Evolutionary conservation across 2,329 filamentous ascomycete species (phyloP), one percentile per base, ranked within the genome.

Genomic region (Paecilomyces variotii): DNA sequence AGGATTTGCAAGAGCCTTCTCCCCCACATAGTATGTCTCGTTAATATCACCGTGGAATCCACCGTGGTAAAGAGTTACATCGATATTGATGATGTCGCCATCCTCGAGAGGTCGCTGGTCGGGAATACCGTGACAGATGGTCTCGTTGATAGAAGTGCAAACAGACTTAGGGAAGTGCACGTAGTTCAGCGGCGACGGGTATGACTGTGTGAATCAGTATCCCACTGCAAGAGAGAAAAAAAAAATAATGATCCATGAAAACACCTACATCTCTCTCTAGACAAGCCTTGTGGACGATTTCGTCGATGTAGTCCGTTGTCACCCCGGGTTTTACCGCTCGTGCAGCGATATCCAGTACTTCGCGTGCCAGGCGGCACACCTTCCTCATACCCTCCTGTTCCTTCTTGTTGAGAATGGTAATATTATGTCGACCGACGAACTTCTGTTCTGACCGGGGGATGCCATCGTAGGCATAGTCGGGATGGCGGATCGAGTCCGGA

Each of bases 91-190:
- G 64, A 99, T 97, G 69, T 99, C 94, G 62, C 94, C 94, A 66
- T 99, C 93, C 63, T 91, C 77, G 1, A 99, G 82, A 6, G 89
- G 81, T 57, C 94, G 86, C 73, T 96, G 86, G 70, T 99, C 94
- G 14, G 94, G 94, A 63, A 99, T 99, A 56, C 94, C 94, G 80
- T 99, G 94, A 79, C 94, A 99, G 74, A 99, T 97, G 63, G 96
- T 89, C 77, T 99, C 94, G 79, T 99, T 99, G 55, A 90, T 78
- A 2, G 93, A 97, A 2, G 93, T 97, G 77, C 94, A 99, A 62
- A 97, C 90, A 0, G 94, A 99, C 79, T 99, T 99, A 64, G 94
- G 94, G 77, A 97, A 99, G 75, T 92, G 82, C 79, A 90, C 89
- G 78, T 97, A 97, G 79, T 97, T 97, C 34, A 97, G 80, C 1